Percentiles rank a stretch among this genome's conserved stretches.
phyloP scores from a whole-genome alignment of 768 basidiomycete species.

The Suillus placidus region DNA sequence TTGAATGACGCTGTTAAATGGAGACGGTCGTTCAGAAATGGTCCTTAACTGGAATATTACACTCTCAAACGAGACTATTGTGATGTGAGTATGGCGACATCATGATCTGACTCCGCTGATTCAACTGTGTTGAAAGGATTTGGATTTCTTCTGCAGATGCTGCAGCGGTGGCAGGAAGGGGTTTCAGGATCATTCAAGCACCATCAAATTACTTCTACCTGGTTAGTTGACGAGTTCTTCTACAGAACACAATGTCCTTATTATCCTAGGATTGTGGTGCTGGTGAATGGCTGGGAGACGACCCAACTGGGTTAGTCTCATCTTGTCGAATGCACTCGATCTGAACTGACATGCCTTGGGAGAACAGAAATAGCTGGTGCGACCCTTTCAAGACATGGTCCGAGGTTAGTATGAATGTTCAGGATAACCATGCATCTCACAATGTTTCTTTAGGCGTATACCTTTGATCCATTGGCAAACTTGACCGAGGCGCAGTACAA shows the following conservation, averaged over 20 bases:
- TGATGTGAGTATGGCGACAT: constrained; percentile 45
- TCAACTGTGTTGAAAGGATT: constrained; percentile 44
- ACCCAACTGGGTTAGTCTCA: constrained; percentile 40
- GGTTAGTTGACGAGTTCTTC: constrained; percentile 4
- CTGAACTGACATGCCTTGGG: constrained; percentile 5
- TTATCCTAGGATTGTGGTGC: constrained; percentile 61
- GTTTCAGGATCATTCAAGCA: constrained; percentile 65
- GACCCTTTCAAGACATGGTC: constrained; percentile 85
- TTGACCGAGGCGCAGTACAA: constrained; percentile 47
- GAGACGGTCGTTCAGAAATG: constrained; percentile 52
- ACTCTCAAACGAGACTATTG: constrained; percentile 52
- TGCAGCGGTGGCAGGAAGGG: constrained; percentile 58
- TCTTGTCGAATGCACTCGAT: neutral
- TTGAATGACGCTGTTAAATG: neutral
- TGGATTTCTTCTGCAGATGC: constrained; percentile 73
- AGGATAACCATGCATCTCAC: constrained; percentile 18
- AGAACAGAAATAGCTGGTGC: constrained; percentile 64
- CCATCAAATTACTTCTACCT: constrained; percentile 82
- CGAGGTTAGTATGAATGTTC: constrained; percentile 43
- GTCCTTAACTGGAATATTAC: constrained; percentile 56
- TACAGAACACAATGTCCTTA: neutral
- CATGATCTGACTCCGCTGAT: constrained; percentile 11
- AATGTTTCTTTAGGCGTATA: constrained; percentile 49
- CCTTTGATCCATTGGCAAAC: constrained; percentile 71
- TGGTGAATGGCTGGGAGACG: constrained; percentile 68